phyloP scores from a whole-genome alignment of 352 stramenopile genomes.

The Globisporangium paddicum region DNA sequence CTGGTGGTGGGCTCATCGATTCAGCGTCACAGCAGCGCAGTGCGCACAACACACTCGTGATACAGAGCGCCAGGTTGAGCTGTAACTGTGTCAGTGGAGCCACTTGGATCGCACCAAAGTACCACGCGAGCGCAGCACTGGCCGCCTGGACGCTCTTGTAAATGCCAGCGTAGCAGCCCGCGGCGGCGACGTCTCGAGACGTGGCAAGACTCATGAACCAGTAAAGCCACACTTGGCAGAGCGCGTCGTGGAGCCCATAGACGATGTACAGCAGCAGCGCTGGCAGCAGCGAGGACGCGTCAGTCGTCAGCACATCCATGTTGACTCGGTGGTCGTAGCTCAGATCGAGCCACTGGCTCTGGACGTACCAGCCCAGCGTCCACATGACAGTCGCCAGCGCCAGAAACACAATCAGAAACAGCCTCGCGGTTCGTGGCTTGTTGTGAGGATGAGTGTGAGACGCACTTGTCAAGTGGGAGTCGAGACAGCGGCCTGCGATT shows the following conservation, averaged over 20 bases:
- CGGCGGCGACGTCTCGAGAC: constrained; percentile 25
- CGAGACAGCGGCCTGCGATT: constrained; percentile 22
- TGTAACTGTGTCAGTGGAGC: constrained; percentile 22
- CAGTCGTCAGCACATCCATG: constrained; percentile 19
- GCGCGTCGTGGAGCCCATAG: constrained; percentile 68
- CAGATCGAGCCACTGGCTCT: constrained; percentile 15
- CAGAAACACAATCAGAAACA: constrained; percentile 14
- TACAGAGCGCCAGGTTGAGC: constrained; percentile 31
- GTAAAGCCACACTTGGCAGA: constrained; percentile 78
- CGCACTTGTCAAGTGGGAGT: constrained; percentile 10
- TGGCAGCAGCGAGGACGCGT: neutral
- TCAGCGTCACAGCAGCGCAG: constrained; percentile 4
- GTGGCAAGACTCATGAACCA: constrained; percentile 68
- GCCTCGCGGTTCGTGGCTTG: neutral
- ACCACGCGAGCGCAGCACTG: constrained; percentile 32
- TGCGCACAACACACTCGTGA: constrained; percentile 15
- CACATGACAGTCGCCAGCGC: constrained; percentile 35
- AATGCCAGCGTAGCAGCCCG: constrained; percentile 44
- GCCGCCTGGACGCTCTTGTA: constrained; percentile 67
- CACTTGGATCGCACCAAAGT: constrained; percentile 23
- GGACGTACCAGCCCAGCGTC: constrained; percentile 23
- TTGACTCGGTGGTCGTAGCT: constrained; percentile 17
- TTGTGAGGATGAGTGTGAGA: neutral
- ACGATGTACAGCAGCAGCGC: constrained; percentile 51
- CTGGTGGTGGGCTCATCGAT: neutral